phyloP scores from a whole-genome alignment of 2,329 filamentous ascomycete genomes.

The Diaporthe sp. region DNA sequence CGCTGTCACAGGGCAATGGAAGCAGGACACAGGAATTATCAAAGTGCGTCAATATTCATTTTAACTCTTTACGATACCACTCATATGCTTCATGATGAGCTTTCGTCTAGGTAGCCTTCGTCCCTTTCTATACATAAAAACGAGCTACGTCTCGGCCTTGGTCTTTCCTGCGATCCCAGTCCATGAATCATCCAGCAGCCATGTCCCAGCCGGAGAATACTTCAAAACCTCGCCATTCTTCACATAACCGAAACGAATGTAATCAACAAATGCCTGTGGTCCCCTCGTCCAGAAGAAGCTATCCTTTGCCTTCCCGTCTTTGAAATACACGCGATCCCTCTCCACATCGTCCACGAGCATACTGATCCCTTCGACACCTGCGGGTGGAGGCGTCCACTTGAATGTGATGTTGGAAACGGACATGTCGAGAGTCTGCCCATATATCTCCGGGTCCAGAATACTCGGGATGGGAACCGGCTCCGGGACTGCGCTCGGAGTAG shows the following conservation, averaged over 20 bases:
- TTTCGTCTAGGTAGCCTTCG: neutral
- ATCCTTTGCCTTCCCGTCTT: conserved; percentile 6
- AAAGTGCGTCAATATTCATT: too few relatives aligned
- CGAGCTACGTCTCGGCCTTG: neutral
- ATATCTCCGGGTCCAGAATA: conserved; percentile 37
- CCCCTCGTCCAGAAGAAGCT: conserved; percentile 38
- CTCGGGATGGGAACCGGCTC: neutral
- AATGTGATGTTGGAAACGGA: conserved; percentile 74
- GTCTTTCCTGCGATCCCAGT: conserved; percentile 7
- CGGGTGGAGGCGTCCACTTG: conserved; percentile 61
- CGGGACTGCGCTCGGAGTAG: neutral
- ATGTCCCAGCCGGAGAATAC: conserved; percentile 38
- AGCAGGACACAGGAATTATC: too few relatives aligned
- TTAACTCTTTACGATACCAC: neutral
- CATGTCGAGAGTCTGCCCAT: conserved; percentile 88
- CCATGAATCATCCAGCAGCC: conserved; percentile 40
- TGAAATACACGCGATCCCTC: conserved; percentile 78
- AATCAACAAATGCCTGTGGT: conserved; percentile 41
- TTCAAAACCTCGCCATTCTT: conserved; percentile 33
- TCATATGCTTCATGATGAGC: neutral
- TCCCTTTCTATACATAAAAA: too few relatives aligned
- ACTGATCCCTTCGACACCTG: conserved; percentile 79
- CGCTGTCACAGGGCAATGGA: too few relatives aligned
- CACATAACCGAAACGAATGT: conserved; percentile 40
- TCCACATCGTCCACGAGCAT: conserved; percentile 90